phyloP scores from a whole-genome alignment of 140 eudicot species.

The Senecio squalidus region DNA sequence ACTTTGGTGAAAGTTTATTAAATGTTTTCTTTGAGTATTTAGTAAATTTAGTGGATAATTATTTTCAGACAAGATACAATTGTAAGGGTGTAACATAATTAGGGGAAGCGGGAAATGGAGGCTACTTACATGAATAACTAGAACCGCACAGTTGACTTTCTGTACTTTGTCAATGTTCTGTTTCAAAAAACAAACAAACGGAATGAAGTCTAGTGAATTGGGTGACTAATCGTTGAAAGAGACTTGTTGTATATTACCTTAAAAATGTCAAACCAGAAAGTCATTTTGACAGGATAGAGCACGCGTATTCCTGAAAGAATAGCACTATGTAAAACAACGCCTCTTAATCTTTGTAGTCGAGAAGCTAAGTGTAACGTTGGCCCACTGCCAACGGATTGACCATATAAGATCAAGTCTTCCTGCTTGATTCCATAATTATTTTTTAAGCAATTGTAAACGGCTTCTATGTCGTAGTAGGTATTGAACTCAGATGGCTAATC shows the following conservation, averaged over 20 bases:
- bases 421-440: conserved; percentile 62
- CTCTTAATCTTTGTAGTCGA: conserved; percentile 53
- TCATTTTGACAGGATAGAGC: conserved; percentile 71
- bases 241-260: conserved; percentile 33
- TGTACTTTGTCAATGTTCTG: conserved; percentile 95
- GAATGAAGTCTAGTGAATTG: conserved; percentile 8
- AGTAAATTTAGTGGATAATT: no score
- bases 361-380: conserved; percentile 85
- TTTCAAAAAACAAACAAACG: not conserved
- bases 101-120: no score
- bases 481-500: conserved; percentile 75
- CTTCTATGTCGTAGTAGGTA: conserved; percentile 83
- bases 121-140: conserved; percentile 89
- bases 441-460: conserved; percentile 75
- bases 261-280: conserved; percentile 87
- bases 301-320: conserved; percentile 86
- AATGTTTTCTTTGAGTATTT: no score
- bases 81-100: no score
- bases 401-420: conserved; percentile 73
- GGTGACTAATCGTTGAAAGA: not conserved
- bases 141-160: conserved; percentile 74
- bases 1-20: no score
- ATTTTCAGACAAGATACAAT: no score
- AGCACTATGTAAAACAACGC: conserved; percentile 80
- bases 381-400: conserved; percentile 90